Evolutionary conservation across 176 grass and related monocot species (phyloP).

Genomic region (Avena eriantha): DNA sequence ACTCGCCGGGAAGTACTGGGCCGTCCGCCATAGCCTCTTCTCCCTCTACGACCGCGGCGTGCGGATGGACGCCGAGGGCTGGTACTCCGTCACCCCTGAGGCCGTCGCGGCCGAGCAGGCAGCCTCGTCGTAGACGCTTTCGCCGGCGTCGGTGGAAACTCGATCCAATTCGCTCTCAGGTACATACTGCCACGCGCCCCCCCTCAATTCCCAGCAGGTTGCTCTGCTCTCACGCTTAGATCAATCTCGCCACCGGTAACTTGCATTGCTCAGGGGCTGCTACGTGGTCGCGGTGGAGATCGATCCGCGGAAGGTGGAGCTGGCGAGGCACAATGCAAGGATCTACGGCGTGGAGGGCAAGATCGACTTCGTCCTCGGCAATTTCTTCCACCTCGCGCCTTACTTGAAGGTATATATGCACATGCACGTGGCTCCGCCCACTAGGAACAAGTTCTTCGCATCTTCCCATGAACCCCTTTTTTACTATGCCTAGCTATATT

Average conservation of each 20-base stretch:
- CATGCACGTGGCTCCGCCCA: no score
- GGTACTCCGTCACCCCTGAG: conserved; percentile 77
- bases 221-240: background rate
- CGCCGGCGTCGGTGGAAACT: conserved; percentile 64
- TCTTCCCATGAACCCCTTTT: no score
- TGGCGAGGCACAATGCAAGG: conserved; percentile 58
- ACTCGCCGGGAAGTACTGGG: conserved; percentile 53
- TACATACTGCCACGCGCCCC: background rate
- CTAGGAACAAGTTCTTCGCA: no score
- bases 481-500: no score
- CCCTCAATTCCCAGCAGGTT: background rate
- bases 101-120: conserved; percentile 54
- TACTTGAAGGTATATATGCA: conserved; percentile 47
- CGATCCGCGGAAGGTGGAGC: conserved; percentile 58
- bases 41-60: conserved; percentile 70
- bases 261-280: conserved; percentile 58
- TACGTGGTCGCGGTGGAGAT: conserved; percentile 68
- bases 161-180: conserved; percentile 76
- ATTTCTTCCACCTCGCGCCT: conserved; percentile 65
- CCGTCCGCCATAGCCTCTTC: conserved; percentile 60
- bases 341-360: conserved; percentile 57
- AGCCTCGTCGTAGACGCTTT: conserved; percentile 65
- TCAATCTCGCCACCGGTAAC: background rate
- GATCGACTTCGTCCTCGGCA: conserved; percentile 47
- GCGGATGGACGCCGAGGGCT: conserved; percentile 74